Conservation (phyloP, 768 basidiomycete genomes). For the Mycena indigotica region DNA sequence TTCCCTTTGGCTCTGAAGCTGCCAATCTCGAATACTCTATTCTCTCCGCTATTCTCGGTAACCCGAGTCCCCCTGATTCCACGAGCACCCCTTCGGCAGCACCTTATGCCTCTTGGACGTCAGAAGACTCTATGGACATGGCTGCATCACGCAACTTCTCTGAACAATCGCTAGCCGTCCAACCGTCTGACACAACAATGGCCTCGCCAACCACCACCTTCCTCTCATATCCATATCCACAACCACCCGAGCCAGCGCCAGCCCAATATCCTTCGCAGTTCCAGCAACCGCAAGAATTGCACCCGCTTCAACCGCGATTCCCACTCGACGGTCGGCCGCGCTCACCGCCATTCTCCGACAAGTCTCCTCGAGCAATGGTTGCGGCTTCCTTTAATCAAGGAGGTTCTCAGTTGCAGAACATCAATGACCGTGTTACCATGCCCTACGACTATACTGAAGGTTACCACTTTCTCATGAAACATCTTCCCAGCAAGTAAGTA, state of each 20-base stretch:
- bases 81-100: slow-evolving; percentile 41
- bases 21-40: slow-evolving; percentile 96
- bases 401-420: slow-evolving; percentile 50
- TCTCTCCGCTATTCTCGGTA: slow-evolving; percentile 87
- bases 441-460: slow-evolving; percentile 96
- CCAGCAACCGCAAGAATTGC: slow-evolving; percentile 33
- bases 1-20: slow-evolving; percentile 82
- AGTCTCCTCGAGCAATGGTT: slow-evolving; percentile 30
- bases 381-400: slow-evolving; percentile 24
- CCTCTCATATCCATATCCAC: slow-evolving; percentile 50
- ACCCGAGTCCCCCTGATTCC: slow-evolving; percentile 59
- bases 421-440: slow-evolving; percentile 67
- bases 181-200: slow-evolving; percentile 36
- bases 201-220: slow-evolving; percentile 43
- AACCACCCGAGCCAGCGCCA: slow-evolving; percentile 30
- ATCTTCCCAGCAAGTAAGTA: slow-evolving; percentile 79
- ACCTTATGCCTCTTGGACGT: slow-evolving; percentile 46
- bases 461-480: slow-evolving; percentile 96
- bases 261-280: slow-evolving; percentile 39
- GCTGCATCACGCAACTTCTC: slow-evolving; percentile 9
- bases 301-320: slow-evolving; percentile 57
- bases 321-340: slow-evolving; percentile 47
- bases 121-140: slow-evolving; percentile 33
- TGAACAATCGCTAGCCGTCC: slow-evolving; percentile 39
- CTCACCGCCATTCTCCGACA: slow-evolving; percentile 39